Base-by-base conservation (phyloP, 345 rosid species). In the Mercurialis annua region DNA sequence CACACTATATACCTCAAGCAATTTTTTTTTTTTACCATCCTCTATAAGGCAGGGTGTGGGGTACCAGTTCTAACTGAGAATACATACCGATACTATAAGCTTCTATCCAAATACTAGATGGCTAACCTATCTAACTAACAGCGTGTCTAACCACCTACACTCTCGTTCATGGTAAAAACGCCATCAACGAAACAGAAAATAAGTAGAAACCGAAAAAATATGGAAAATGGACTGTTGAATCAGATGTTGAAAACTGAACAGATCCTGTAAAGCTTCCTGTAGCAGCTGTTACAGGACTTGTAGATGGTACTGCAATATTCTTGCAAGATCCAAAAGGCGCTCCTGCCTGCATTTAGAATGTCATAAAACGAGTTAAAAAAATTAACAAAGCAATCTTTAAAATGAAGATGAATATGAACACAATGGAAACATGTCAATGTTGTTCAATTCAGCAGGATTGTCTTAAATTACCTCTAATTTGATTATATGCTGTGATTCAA, bases 301-400 rank as follows among this genome's bases (percentile, higher is more conserved):
- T 66, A 24, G 78, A 59, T 14, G 92, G 96, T 2, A 69, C 60
- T 34, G 85, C 51, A 66, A 89, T 55, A 55, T 85, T 89, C 73
- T 86, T 89, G 92, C 96, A 94, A 24, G 97, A 79, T 63, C 97
- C 96, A 81, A 77, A 87, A 34, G 97, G 85, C 71, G 87, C 93
- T 71, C 90, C 97, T 62, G 81, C 83, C 97, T 94, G 87, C 77
- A 78, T 51, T 20, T 36, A 26, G n/a, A n/a, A 33, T 17, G 21
- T 42, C 36, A 18, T 31, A 18, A 53, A 16, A 21, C 51, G 64
- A 31, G 5, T 6, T 27, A 31, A 15, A 40, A 50, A 17, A 23
- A 36, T 53, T 24, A 4, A 17, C 20, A 50, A 18, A 60, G 49
- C 21, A 57, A 1, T 30, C 20, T 3, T 2, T 23, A 4, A 52